Conservation (phyloP, 1,284 basidiomycete genomes). For the Stereum hirsutum region DNA sequence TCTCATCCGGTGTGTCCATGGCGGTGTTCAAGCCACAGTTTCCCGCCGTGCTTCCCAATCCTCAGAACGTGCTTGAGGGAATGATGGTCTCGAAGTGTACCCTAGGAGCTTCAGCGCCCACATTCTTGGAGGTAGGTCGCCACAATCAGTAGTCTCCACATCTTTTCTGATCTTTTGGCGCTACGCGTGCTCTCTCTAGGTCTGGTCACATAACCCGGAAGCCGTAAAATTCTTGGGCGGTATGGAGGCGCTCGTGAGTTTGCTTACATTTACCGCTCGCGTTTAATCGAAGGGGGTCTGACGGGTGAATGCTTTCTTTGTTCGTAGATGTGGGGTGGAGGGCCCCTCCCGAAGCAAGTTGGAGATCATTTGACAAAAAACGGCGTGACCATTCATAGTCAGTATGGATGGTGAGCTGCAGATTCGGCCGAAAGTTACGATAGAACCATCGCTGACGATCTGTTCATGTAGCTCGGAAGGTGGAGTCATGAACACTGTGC, state of each 20-base stretch:
- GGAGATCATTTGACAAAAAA: conserved; percentile 17
- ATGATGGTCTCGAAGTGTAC: conserved; percentile 1
- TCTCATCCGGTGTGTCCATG: conserved; percentile 12
- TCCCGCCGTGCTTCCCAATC: conserved; percentile 13
- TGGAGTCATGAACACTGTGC: conserved; percentile 14
- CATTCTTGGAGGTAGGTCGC: background rate
- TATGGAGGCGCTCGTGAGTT: conserved; percentile 15
- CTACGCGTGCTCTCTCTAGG: conserved; percentile 6
- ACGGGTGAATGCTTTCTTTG: background rate
- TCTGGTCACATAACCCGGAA: conserved; percentile 14
- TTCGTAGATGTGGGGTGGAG: conserved; percentile 21
- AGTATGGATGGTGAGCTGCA: conserved; percentile 20
- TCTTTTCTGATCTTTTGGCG: conserved; percentile 15
- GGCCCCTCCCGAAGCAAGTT: conserved; percentile 18
- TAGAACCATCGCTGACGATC: background rate
- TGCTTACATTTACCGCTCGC: background rate
- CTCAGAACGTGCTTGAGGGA: conserved; percentile 13
- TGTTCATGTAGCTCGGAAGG: conserved; percentile 9
- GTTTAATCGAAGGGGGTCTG: background rate
- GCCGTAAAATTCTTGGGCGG: conserved; percentile 12
- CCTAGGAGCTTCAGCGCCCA: background rate
- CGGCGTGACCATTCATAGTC: conserved; percentile 17
- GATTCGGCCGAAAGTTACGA: background rate
- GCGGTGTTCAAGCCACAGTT: conserved; percentile 13
- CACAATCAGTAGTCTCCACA: conserved; percentile 8